phyloP scores from a whole-genome alignment of 2,329 filamentous ascomycete genomes.

The Colletotrichum lini region DNA sequence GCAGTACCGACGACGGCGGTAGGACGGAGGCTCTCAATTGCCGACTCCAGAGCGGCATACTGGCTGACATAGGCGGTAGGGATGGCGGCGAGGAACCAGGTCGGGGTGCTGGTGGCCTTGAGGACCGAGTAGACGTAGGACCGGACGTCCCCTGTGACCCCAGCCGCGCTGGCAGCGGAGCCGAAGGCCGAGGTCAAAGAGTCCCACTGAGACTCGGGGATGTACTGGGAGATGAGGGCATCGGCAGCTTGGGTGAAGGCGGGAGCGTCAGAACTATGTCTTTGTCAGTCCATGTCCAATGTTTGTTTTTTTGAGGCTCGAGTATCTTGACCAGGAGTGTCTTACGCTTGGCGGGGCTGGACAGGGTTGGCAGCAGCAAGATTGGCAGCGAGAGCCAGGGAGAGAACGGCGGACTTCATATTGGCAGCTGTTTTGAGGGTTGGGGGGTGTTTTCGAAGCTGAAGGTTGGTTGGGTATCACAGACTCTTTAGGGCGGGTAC shows the following conservation, averaged over 20 bases:
- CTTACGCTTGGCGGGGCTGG: slow-evolving; percentile 37
- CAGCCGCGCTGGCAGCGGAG: slow-evolving; percentile 47
- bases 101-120: slow-evolving; percentile 45
- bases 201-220: slow-evolving; percentile 47
- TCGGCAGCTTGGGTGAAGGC: slow-evolving; percentile 48
- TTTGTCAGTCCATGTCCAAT: slow-evolving; percentile 14
- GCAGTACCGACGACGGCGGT: slow-evolving; percentile 30
- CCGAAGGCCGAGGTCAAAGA: slow-evolving; percentile 46
- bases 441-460: background rate
- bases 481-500: background rate
- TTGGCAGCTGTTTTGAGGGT: background rate
- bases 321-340: background rate
- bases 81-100: slow-evolving; percentile 49
- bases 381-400: slow-evolving; percentile 34
- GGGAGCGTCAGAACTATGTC: slow-evolving; percentile 29
- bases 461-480: slow-evolving; percentile 13
- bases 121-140: slow-evolving; percentile 48
- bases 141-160: slow-evolving; percentile 47
- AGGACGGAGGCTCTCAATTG: slow-evolving; percentile 44
- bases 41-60: slow-evolving; percentile 39
- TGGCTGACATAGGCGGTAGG: slow-evolving; percentile 45
- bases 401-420: slow-evolving; percentile 31
- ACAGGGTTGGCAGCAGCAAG: slow-evolving; percentile 28
- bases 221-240: slow-evolving; percentile 49
- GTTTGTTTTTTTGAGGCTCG: background rate